Evolutionary conservation across 2,329 filamentous ascomycete genomes (phyloP).

Genomic region (Purpureocillium lavendulum): DNA sequence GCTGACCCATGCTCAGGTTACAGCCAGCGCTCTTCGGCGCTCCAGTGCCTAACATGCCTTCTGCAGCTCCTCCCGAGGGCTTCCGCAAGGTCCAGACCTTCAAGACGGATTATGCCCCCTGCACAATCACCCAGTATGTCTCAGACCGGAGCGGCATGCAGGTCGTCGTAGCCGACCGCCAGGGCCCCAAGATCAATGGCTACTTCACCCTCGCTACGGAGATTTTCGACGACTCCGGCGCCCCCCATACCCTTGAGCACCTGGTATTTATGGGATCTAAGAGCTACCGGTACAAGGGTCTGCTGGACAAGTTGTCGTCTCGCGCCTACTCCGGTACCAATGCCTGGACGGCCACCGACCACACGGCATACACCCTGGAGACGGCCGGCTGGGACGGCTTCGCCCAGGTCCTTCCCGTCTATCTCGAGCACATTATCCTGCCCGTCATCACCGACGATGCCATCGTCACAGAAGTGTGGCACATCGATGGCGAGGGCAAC

Average conservation of each 20-base stretch:
- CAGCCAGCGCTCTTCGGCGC: background rate
- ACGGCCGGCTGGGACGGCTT: constrained; percentile 97
- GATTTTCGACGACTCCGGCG: constrained; percentile 93
- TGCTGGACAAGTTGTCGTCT: constrained; percentile 88
- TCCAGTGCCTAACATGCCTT: background rate
- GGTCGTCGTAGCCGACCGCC: constrained; percentile 81
- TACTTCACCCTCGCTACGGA: constrained; percentile 96
- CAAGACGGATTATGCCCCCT: constrained; percentile 81
- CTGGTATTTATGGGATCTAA: constrained; percentile 85
- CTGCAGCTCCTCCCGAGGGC: constrained; percentile 41
- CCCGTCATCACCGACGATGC: constrained; percentile 88
- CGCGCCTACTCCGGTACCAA: constrained; percentile 92
- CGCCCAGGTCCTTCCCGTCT: constrained; percentile 86
- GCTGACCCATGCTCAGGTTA: no score
- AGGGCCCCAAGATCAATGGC: constrained; percentile 90
- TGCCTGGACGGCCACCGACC: constrained; percentile 93
- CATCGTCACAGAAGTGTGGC: constrained; percentile 93
- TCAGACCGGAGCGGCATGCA: constrained; percentile 92
- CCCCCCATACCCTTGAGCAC: constrained; percentile 80
- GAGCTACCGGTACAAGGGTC: constrained; percentile 88
- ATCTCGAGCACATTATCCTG: constrained; percentile 86
- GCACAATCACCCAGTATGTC: constrained; percentile 88
- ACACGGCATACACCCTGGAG: constrained; percentile 92
- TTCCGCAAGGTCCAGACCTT: constrained; percentile 85
- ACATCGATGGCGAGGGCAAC: constrained; percentile 85